Evolutionary conservation across 2,329 filamentous ascomycete genomes (phyloP), one percentile per base, ranked within the genome.

Genomic region (Ceratocystis eucalypticola): DNA sequence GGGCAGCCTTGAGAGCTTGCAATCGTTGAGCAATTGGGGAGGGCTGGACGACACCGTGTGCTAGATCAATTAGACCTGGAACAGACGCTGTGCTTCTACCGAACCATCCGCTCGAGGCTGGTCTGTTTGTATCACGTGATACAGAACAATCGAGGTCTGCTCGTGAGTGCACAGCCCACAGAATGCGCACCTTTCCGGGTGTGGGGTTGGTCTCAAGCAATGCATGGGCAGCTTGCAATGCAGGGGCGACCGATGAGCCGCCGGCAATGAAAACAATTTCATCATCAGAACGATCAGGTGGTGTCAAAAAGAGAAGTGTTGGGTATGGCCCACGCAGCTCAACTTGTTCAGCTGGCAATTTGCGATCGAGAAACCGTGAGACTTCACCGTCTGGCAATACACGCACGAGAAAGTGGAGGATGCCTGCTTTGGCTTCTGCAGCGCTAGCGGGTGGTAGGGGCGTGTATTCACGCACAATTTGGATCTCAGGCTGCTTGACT

Each of bases 401-500:
- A n/a, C 92, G 84, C 64, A 97, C 86, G 69, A 95, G 81, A 69
- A 97, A 86, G 7, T 88, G 80, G 65, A 96, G 72, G 1, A 77
- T 74, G 50, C 79, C 76, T 44, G 72, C 71, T n/a, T 74, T 71
- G 1, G 70, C 71, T 1, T 74, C 72, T 15, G 73, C 71, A 3
- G 64, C 70, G 0, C 68, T 64, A 0, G 70, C 30, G 0, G 84
- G 81, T 0, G 91, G 93, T 0, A 99, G 78, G 0, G 93, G 91
- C 3, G 94, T 97, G 76, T 99, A 99, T 67, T 91, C 86, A 69
- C 94, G 80, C 55, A 90, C 89, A 71, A 99, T 96, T 76, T 96
- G 92, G 67, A 97, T 77, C 74, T 96, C 87, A 1, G 94, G 94
- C 77, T 97, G 94, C 77, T 96, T 96, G 73, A 96, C 85, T 77